phyloP scores from a whole-genome alignment of 2,329 filamentous ascomycete genomes.

The Amauroascus niger region DNA sequence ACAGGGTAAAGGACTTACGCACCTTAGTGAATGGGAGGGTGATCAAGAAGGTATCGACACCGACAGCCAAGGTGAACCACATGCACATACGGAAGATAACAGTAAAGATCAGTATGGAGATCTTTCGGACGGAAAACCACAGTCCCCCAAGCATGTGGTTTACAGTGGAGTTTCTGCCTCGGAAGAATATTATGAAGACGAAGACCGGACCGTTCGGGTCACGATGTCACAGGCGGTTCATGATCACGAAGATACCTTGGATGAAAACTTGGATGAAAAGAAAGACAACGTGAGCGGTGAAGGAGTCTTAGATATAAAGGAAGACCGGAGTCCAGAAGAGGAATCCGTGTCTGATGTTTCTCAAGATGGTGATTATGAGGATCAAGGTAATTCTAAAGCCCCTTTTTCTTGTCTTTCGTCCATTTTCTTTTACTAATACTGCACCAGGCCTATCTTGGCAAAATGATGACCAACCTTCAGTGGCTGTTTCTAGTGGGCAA shows the following conservation, averaged over 20 bases:
- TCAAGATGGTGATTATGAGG: background rate
- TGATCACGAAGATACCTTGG: background rate
- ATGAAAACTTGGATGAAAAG: background rate
- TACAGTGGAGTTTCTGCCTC: background rate
- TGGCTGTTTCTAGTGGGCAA: background rate
- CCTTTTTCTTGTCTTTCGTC: background rate
- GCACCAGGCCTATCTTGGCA: background rate
- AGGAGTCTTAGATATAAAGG: background rate
- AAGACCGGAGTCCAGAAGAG: conserved; percentile 3
- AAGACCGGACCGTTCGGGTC: background rate
- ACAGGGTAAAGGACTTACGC: conserved; percentile 49
- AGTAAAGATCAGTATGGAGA: conserved; percentile 4
- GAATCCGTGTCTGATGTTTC: background rate
- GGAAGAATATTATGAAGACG: background rate
- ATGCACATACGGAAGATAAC: background rate
- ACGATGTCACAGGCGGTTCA: background rate
- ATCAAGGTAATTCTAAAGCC: background rate
- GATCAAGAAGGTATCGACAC: conserved; percentile 1
- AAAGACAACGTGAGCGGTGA: background rate
- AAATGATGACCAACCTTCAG: background rate
- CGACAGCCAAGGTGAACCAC: conserved; percentile 14
- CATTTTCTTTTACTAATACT: background rate
- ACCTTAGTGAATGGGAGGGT: conserved; percentile 21
- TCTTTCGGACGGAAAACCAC: conserved; percentile 19
- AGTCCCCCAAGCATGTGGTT: conserved; percentile 11